phyloP scores from a whole-genome alignment of 2,329 filamentous ascomycete species.

The Neoscytalidium dimidiatum region DNA sequence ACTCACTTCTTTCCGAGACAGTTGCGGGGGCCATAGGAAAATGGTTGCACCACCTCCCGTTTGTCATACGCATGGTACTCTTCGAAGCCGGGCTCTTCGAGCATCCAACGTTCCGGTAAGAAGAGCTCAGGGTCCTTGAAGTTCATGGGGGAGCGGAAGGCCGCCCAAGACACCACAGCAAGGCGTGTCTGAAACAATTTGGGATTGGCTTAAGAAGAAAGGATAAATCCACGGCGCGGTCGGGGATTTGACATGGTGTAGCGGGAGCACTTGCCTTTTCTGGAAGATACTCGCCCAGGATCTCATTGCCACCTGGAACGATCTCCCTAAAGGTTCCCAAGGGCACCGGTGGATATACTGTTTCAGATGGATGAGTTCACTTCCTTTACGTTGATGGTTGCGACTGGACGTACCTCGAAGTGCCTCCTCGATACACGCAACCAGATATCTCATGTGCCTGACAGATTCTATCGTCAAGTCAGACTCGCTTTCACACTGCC shows the following conservation, averaged over 20 bases:
- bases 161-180: slow-evolving; percentile 16
- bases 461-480: not conserved
- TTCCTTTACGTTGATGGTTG: slow-evolving; percentile 44
- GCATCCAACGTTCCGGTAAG: slow-evolving; percentile 45
- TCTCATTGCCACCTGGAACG: slow-evolving; percentile 36
- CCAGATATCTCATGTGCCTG: not conserved
- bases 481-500: not conserved
- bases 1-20: slow-evolving; percentile 41
- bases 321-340: slow-evolving; percentile 34
- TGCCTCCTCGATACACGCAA: slow-evolving; percentile 40
- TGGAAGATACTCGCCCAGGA: slow-evolving; percentile 41
- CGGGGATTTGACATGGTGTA: not conserved
- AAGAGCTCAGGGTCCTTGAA: slow-evolving; percentile 40
- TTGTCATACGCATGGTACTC: slow-evolving; percentile 31
- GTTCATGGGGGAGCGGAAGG: slow-evolving; percentile 25
- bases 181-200: slow-evolving; percentile 27
- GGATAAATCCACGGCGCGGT: not conserved
- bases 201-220: not conserved
- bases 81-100: slow-evolving; percentile 28
- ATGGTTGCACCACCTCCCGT: slow-evolving; percentile 42
- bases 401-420: slow-evolving; percentile 37
- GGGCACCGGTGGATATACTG: slow-evolving; percentile 44
- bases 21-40: slow-evolving; percentile 45
- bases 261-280: slow-evolving; percentile 24
- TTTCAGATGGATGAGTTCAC: not conserved